Base-by-base conservation (phyloP, 768 basidiomycete species). In the Xerocomellus intermedius region DNA sequence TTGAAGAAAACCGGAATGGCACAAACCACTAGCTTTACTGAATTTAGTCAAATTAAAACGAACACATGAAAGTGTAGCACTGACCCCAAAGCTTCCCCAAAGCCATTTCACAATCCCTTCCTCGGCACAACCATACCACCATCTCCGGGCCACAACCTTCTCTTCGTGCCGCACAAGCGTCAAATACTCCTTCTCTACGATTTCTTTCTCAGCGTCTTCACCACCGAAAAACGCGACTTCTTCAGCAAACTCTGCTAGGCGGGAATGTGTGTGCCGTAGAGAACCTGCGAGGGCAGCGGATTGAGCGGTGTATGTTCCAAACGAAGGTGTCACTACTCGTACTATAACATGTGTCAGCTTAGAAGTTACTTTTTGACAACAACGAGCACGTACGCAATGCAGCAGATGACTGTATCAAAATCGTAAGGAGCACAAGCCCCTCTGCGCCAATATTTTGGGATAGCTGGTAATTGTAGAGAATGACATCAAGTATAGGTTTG, bases 71-170 rank as follows among this genome's bases (percentile, higher is more conserved):
- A 32, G 47, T 22, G 30, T 28, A 43, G 24, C n/a, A 79, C 86
- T 54, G 65, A 94, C 86, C 37, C 96, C 96, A 69, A 95, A 88
- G 68, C 87, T 89, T 61, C 96, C 95, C 96, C 96, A 99, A 8
- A 95, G 65, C 88, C 87, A 98, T 73, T 99, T 98, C 64, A 98
- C 87, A 42, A 99, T 86, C 2, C 91, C 94, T 71, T 98, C 96
- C 70, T 99, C 96, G 17, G 87, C 82, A 66, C 94, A 89, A 2
- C 88, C 85, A 70, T 96, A 92, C 88, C 87, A 91, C 81, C 95
- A 91, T 33, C 88, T 78, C 58, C 89, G 85, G 26, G 81, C 74
- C 61, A 95, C 77, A 2, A 95, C 88, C 54, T 80, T 80, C 60
- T 88, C 88, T 70, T 94, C 89, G 61, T 98, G 96, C 66, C 85